phyloP scores from a whole-genome alignment of 2,329 filamentous ascomycete species.

The Furcasterigmium furcatum region DNA sequence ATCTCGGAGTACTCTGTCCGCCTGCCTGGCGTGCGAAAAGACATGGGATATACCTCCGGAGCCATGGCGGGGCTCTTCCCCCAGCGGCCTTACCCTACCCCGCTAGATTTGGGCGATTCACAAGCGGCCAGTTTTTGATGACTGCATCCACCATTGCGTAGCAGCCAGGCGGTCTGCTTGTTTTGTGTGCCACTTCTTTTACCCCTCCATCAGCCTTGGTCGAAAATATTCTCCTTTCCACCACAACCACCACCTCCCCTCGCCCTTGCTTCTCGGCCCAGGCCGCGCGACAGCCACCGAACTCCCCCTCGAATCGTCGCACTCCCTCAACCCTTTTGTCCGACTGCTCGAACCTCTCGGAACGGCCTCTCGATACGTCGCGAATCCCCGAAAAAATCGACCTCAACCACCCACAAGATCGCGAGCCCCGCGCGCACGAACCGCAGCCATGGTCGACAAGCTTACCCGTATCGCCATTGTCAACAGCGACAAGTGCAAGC shows the following conservation, averaged over 20 bases:
- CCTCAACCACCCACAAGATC: not conserved
- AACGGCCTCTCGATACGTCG: constrained; percentile 1
- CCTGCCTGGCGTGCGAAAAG: no score
- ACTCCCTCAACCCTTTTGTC: not conserved
- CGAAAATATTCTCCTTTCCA: constrained; percentile 6
- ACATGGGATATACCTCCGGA: no score
- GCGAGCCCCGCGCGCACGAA: constrained; percentile 12
- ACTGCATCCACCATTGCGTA: constrained; percentile 6
- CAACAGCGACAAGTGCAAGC: constrained; percentile 79
- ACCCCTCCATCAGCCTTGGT: not conserved
- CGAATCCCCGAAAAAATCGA: constrained; percentile 2
- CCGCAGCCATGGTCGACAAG: constrained; percentile 78
- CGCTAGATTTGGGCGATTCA: constrained; percentile 13
- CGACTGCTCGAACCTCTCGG: constrained; percentile 3
- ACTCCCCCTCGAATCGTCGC: constrained; percentile 10
- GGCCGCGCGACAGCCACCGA: constrained; percentile 8
- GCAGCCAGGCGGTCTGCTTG: not conserved
- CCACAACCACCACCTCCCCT: constrained; percentile 6
- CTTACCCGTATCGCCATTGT: constrained; percentile 98
- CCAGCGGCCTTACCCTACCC: constrained; percentile 6
- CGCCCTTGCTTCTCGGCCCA: constrained; percentile 2
- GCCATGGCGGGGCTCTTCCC: not conserved
- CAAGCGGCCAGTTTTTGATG: constrained; percentile 14
- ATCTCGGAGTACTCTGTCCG: no score
- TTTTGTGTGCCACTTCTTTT: constrained; percentile 1